Evolutionary conservation across 2,329 filamentous ascomycete genomes (phyloP).

Genomic region (Dichotomopilus funicola): DNA sequence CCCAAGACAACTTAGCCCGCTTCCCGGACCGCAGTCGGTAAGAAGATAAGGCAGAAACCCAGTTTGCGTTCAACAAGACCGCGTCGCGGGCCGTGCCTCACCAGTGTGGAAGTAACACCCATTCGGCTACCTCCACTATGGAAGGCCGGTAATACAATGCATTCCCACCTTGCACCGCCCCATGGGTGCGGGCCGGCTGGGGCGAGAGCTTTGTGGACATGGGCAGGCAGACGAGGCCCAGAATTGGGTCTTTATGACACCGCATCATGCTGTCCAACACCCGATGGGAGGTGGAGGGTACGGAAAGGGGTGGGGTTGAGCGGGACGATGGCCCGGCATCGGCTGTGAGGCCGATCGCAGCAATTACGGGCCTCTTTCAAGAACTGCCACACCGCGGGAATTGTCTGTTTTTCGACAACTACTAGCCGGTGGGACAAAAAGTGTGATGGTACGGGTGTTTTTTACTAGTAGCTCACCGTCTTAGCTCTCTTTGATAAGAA

Average conservation of each 20-base stretch:
- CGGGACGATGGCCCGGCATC: neutral
- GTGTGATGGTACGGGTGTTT: no score
- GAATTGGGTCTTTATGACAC: neutral
- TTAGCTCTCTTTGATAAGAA: no score
- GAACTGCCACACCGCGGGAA: no score
- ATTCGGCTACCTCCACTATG: slow-evolving; percentile 3
- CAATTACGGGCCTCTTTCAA: no score
- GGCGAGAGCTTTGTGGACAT: slow-evolving; percentile 4
- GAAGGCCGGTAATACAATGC: slow-evolving; percentile 2
- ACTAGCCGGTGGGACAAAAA: no score
- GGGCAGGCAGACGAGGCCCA: neutral
- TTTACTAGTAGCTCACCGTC: no score
- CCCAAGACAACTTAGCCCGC: neutral
- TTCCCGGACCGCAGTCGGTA: neutral
- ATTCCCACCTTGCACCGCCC: neutral
- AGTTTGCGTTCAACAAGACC: no score
- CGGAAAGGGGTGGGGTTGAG: neutral
- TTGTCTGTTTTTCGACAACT: no score
- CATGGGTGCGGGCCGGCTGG: neutral
- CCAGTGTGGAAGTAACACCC: no score
- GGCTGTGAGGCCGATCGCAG: neutral
- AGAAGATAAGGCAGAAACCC: neutral
- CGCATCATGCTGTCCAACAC: slow-evolving; percentile 1
- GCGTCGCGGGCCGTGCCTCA: no score
- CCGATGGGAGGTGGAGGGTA: neutral